phyloP scores from a whole-genome alignment of 768 basidiomycete species.

The Phylloporus arenicola region DNA sequence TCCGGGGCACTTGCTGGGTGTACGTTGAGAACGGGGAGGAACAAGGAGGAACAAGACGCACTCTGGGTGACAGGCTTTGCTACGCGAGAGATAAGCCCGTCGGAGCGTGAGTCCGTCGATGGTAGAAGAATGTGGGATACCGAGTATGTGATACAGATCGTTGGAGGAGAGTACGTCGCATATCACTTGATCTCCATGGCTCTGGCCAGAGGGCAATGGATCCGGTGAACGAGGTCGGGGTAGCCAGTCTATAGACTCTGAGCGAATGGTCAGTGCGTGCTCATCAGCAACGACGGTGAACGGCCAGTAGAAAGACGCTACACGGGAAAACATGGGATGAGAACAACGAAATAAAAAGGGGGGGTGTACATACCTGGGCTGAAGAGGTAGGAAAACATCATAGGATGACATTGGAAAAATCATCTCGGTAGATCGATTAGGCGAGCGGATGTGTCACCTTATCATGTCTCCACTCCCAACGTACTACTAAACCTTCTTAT shows the following conservation, averaged over 20 bases:
- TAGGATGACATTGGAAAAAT: conserved; percentile 3
- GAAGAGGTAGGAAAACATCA: conserved; percentile 27
- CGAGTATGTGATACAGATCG: conserved; percentile 71
- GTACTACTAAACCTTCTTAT: conserved; percentile 48
- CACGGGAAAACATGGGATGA: conserved; percentile 1
- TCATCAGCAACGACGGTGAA: conserved; percentile 50
- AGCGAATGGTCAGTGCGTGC: conserved; percentile 27
- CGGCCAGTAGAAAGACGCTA: conserved; percentile 60
- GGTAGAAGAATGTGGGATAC: conserved; percentile 43
- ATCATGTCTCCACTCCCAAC: conserved; percentile 34
- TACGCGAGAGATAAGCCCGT: conserved; percentile 71
- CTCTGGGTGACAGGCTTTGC: conserved; percentile 83
- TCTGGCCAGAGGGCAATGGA: conserved; percentile 2
- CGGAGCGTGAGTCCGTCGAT: conserved; percentile 62
- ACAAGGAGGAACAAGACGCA: conserved; percentile 36
- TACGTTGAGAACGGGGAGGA: conserved; percentile 1
- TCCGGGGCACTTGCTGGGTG: conserved; percentile 65
- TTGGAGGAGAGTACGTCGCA: conserved; percentile 52
- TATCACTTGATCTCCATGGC: conserved; percentile 18
- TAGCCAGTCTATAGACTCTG: conserved; percentile 28
- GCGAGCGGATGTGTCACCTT: conserved; percentile 4
- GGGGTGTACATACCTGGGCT: conserved; percentile 20
- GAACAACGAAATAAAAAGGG: not conserved
- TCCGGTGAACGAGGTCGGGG: conserved; percentile 15
- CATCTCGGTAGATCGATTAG: conserved; percentile 1